phyloP scores from a whole-genome alignment of 805 yeast species.

The Wickerhamiella musiphila region DNA sequence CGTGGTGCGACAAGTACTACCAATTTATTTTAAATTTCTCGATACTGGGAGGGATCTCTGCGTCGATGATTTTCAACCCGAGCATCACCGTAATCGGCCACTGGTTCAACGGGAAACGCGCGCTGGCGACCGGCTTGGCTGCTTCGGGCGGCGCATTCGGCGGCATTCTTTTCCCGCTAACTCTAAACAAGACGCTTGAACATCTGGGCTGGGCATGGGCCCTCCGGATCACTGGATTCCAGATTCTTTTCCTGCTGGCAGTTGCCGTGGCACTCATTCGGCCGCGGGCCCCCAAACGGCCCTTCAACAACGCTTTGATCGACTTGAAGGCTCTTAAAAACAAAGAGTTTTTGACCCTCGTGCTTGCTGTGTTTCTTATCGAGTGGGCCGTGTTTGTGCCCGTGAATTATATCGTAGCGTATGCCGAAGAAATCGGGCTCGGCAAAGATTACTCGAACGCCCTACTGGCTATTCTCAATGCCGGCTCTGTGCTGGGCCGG shows the following conservation, averaged over 20 bases:
- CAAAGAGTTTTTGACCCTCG: slow-evolving; percentile 16
- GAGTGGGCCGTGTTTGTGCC: slow-evolving; percentile 39
- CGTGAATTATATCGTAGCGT: slow-evolving; percentile 39
- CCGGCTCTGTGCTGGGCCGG: slow-evolving; percentile 37
- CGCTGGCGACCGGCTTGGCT: slow-evolving; percentile 42
- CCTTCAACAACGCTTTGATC: slow-evolving; percentile 15
- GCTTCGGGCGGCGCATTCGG: slow-evolving; percentile 53
- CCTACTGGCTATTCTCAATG: slow-evolving; percentile 33
- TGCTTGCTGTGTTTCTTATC: slow-evolving; percentile 20
- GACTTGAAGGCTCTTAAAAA: slow-evolving; percentile 20
- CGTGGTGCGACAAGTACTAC: slow-evolving; percentile 32
- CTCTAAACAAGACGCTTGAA: slow-evolving; percentile 29
- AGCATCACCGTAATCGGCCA: slow-evolving; percentile 40
- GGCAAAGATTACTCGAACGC: slow-evolving; percentile 19
- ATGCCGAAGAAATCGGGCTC: slow-evolving; percentile 35
- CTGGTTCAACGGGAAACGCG: slow-evolving; percentile 41
- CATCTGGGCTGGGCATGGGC: slow-evolving; percentile 45
- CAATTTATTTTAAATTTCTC: slow-evolving; percentile 44
- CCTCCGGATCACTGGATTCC: slow-evolving; percentile 30
- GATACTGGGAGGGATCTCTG: slow-evolving; percentile 31
- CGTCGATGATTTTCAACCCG: slow-evolving; percentile 32
- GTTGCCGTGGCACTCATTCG: slow-evolving; percentile 23
- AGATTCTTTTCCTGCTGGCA: slow-evolving; percentile 15
- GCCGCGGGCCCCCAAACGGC: slow-evolving; percentile 20
- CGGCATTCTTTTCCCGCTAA: slow-evolving; percentile 42